Evolutionary conservation across 495 filamentous ascomycete species (phyloP), one percentile per base, ranked within the genome.

Genomic region (Aspergillus taichungensis): DNA sequence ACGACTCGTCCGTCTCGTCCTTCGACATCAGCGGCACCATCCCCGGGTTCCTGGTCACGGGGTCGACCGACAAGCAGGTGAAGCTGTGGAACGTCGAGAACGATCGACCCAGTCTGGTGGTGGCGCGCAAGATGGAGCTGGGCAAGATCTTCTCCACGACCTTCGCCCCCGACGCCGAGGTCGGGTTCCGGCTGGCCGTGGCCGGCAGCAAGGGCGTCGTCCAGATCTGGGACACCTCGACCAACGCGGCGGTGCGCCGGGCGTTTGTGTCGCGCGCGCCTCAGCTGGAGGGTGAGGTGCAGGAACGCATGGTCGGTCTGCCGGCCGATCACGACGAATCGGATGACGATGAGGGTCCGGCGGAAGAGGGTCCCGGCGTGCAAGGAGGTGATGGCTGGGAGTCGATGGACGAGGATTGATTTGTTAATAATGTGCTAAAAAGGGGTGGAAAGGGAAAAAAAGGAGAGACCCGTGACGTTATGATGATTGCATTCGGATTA

Each of bases 151-250:
- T 99, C 61, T 87, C 88, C 13, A 84, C 88, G 1, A 71, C 69
- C 31, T 99, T 96, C 55, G 94, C 84, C 7, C 89, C 92, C 0
- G 94, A 99, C 59, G 51, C 77, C 30, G 87, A 88, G 64, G 88
- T 96, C 8, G 84, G 85, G 30, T 97, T 96, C 67, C 76, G 92
- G 37, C 71, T 99, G 30, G 86, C 89, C 5, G 88, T 99, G 30
- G 90, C 89, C 8, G 92, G 92, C 34, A 95, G 88, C 74, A 95
- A 95, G 70, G 92, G 94, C 3, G 72, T 73, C n/a, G 79, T 95
- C 49, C 85, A 91, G 54, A 76, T 99, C 28, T 99, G 92, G 92
- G 92, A 99, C 63, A 95, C 92, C 3, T 89, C 84, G 51, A 97
- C 94, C 8, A 97, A 97, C 66, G 77, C 72, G 3, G 86, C 87